Percentiles rank a stretch among this genome's conserved stretches.
phyloP scores from a whole-genome alignment of 2,329 filamentous ascomycete genomes.

The Beauveria caledonica region DNA sequence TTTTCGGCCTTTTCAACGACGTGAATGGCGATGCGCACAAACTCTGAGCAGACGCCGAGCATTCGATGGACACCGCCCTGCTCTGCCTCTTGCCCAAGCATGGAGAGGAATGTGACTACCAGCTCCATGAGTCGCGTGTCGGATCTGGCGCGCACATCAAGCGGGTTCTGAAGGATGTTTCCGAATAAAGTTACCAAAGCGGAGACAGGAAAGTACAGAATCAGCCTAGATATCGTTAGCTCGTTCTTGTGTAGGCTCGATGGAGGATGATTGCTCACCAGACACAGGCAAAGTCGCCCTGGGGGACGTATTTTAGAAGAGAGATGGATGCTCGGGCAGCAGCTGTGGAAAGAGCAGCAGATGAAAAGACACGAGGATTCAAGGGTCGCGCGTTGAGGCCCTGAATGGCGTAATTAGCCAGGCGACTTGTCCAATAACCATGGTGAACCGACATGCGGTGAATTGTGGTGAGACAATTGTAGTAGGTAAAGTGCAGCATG shows the following conservation, averaged over 20 bases:
- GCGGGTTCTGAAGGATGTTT: conserved; percentile 91
- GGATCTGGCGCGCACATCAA: conserved; percentile 78
- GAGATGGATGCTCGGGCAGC: conserved; percentile 90
- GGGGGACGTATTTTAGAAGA: conserved; percentile 89
- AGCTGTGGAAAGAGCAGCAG: conserved; percentile 83
- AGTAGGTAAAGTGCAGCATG: conserved; percentile 92
- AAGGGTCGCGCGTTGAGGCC: conserved; percentile 83
- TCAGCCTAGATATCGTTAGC: conserved; percentile 48
- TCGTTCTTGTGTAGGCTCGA: conserved; percentile 19
- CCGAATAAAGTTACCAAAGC: conserved; percentile 91
- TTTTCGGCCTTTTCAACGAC: conserved; percentile 88
- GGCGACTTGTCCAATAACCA: conserved; percentile 91
- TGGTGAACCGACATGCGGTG: conserved; percentile 98
- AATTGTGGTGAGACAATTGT: conserved; percentile 95
- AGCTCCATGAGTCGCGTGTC: conserved; percentile 87
- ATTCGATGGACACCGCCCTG: conserved; percentile 89
- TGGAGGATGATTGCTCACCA: conserved; percentile 53
- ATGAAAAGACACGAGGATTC: conserved; percentile 91
- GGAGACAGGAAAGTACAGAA: conserved; percentile 93
- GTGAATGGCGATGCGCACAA: conserved; percentile 84
- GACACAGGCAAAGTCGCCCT: conserved; percentile 89
- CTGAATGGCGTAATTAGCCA: conserved; percentile 93
- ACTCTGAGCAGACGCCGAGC: conserved; percentile 90
- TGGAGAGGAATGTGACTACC: conserved; percentile 86
- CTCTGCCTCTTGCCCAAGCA: conserved; percentile 80